A percentile compares a stretch with the other conserved stretches of the same genome.
phyloP scores from a whole-genome alignment of 306 rosid species.

The Castanea mollissima region DNA sequence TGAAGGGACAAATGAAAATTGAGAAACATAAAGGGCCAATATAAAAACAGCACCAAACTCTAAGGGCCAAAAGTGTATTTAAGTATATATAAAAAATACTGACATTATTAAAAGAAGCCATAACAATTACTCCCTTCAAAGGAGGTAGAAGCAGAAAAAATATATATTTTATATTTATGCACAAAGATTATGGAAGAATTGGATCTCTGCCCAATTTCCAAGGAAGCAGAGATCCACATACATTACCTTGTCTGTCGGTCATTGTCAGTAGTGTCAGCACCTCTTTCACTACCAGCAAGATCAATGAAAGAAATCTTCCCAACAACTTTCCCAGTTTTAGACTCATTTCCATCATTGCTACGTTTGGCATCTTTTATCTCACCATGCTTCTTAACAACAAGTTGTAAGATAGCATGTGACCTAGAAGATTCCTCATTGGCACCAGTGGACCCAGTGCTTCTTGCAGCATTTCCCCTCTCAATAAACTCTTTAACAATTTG shows the following conservation, averaged over 20 bases:
- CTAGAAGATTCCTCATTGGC: conserved; percentile 99
- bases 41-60: neutral
- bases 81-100: neutral
- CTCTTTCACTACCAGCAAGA: conserved; percentile 99
- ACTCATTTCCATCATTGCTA: conserved; percentile 77
- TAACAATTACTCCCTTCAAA: neutral
- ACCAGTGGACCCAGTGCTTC: conserved; percentile 99
- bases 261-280: conserved; percentile 99
- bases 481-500: conserved; percentile 90
- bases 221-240: neutral
- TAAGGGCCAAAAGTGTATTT: too few relatives aligned
- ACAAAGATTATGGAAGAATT: neutral
- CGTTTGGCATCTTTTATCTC: conserved; percentile 81
- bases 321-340: conserved; percentile 78
- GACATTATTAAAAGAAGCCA: neutral
- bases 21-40: neutral
- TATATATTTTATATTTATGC: neutral
- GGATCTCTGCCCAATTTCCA: neutral
- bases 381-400: conserved; percentile 77
- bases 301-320: conserved; percentile 97
- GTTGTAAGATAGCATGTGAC: conserved; percentile 96
- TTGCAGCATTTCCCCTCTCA: conserved; percentile 89
- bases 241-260: conserved; percentile 95
- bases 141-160: neutral
- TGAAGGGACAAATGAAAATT: neutral